phyloP scores from a whole-genome alignment of 306 rosid species.

The Cicer chorassanicum region DNA sequence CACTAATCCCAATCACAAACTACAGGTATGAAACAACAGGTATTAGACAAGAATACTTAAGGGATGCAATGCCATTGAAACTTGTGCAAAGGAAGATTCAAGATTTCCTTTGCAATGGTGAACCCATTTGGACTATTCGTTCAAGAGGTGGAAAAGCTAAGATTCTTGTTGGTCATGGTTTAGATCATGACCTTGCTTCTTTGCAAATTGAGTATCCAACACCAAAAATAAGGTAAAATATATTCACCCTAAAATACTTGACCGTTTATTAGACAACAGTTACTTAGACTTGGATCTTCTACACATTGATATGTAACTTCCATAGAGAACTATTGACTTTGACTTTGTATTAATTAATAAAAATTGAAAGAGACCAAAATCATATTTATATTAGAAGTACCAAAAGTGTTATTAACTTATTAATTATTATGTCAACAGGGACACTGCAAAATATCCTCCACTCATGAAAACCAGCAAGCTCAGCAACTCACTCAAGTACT shows the following conservation, averaged over 20 bases:
- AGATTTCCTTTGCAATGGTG: constrained; percentile 89
- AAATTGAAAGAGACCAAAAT: no score
- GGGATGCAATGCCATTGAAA: constrained; percentile 81
- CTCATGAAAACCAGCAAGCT: constrained; percentile 96
- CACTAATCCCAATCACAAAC: constrained; percentile 77
- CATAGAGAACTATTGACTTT: neutral
- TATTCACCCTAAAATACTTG: neutral
- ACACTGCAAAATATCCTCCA: constrained; percentile 94
- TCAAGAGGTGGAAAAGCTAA: constrained; percentile 72
- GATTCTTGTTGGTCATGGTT: constrained; percentile 86
- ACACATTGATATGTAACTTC: no score
- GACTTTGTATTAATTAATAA: neutral
- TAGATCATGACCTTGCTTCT: constrained; percentile 82
- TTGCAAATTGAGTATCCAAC: constrained; percentile 75
- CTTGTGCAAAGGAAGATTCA: constrained; percentile 84
- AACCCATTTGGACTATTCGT: constrained; percentile 82
- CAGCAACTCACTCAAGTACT: constrained; percentile 89
- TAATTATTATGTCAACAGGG: constrained; percentile 54
- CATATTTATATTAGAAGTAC: no score
- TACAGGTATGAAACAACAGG: constrained; percentile 92
- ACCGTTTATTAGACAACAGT: neutral
- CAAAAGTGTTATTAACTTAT: no score
- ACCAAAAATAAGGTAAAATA: constrained; percentile 64
- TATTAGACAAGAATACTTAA: constrained; percentile 74
- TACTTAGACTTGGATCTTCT: no score